These are phyloP conservation scores for Saturnispora quitensis DNA, from an alignment of 805 yeast genomes.

Conservation along the genomic window DNA sequence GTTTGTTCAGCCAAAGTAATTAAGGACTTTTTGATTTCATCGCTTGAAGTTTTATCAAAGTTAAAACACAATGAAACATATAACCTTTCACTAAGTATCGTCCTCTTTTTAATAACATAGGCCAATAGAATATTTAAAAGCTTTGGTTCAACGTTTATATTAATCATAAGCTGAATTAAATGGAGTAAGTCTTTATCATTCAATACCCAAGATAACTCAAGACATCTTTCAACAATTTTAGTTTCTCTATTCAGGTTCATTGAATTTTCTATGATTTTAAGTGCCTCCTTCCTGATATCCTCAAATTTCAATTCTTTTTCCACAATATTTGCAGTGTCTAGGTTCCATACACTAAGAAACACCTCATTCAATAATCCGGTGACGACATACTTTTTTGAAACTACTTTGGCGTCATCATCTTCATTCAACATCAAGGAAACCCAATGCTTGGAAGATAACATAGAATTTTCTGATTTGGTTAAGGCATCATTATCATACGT, in stretches of 20 bases:
- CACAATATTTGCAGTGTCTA: not conserved
- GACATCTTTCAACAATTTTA: slow-evolving; percentile 3
- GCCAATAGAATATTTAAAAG: not conserved
- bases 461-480: slow-evolving; percentile 3
- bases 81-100: not conserved
- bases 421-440: slow-evolving; percentile 9
- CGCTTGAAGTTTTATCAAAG: not conserved
- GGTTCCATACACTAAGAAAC: slow-evolving; percentile 14
- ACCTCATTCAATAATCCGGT: slow-evolving; percentile 23
- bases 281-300: not conserved
- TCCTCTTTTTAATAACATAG: not conserved
- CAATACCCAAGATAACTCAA: slow-evolving; percentile 18
- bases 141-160: not conserved
- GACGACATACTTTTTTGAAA: slow-evolving; percentile 13
- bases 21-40: not conserved
- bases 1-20: not conserved
- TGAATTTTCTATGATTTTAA: not conserved
- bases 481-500: slow-evolving; percentile 1
- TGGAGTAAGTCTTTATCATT: slow-evolving; percentile 6
- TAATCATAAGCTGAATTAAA: not conserved
- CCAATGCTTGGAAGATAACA: slow-evolving; percentile 23
- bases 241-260: not conserved
- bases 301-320: not conserved
- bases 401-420: not conserved
- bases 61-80: not conserved